Evolutionary conservation across 352 stramenopile genomes (phyloP), one percentile per base, ranked within the genome.

Genomic region (Phytophthora parvispora): DNA sequence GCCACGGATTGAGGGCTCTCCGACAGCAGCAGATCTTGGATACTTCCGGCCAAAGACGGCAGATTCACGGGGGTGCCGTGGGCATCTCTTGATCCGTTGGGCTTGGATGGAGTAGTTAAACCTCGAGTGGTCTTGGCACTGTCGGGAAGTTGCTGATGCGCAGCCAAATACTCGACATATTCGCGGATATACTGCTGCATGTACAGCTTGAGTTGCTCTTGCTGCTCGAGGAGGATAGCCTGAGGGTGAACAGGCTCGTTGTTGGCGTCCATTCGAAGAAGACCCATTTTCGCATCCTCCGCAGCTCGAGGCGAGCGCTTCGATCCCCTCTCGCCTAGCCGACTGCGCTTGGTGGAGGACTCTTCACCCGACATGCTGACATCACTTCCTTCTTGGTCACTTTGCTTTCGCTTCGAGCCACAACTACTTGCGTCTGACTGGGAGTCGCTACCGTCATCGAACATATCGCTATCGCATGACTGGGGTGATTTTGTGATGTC

Each of bases 1-100:
- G 80, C 74, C 9, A 95, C 86, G 7, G 81, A 92, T 73, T 95
- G 88, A 20, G 88, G 86, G 50, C 86, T 94, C 29, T 90, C 78
- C 0, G 72, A 83, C 51, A 94, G 75, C 10, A 94, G 60, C 38
- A 91, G 57, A n/a, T 93, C 80, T 67, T 92, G 81, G 29, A 92
- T 83, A 24, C 76, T 90, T 34, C 79, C 78, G 29, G 75, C 81
- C 20, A 91, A 69, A 2, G 78, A 83, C 2, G 83, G 82, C 0
- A 92, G 74, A 49, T 52, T 88, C 42, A 91, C 69, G n/a, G 85
- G 83, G 1, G 75, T 92, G 18, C 69, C 56, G 15, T 90, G 71
- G 22, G 77, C 79, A 27, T 87, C 81, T 65, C 78, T 73, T 5
- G 59, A 63, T 15, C 34, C 34, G 20, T 36, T 52, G 25, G 50